Conservation (phyloP, 176 grass and related monocot species). For the Ampelocalamus luodianensis region DNA sequence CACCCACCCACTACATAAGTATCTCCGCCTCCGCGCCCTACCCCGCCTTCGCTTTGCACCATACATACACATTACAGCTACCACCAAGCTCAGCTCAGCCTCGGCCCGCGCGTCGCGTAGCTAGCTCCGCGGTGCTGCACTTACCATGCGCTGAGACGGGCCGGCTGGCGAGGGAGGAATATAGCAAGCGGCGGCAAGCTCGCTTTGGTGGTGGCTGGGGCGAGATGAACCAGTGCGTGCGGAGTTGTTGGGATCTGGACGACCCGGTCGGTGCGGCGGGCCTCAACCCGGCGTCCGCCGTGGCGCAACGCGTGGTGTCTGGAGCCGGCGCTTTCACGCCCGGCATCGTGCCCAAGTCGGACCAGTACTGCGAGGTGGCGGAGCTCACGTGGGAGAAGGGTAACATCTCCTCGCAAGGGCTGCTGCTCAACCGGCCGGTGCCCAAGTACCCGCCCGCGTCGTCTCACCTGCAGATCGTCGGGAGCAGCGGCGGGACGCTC, state of each 20-base stretch:
- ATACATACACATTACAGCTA: background rate
- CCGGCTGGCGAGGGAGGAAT: background rate
- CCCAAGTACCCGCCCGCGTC: slow-evolving; percentile 35
- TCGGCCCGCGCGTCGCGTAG: background rate
- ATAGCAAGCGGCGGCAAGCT: background rate
- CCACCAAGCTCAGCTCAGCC: background rate
- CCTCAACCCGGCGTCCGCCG: background rate
- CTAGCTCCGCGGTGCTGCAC: background rate
- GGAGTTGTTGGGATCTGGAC: slow-evolving; percentile 73
- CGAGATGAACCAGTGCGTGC: slow-evolving; percentile 85
- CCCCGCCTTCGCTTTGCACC: background rate
- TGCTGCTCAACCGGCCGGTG: slow-evolving; percentile 45
- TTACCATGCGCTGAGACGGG: background rate
- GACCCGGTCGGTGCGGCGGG: slow-evolving; percentile 24
- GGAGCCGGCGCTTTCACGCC: background rate
- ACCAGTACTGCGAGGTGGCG: slow-evolving; percentile 71
- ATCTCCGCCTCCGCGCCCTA: slow-evolving; percentile 31
- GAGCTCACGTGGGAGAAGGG: slow-evolving; percentile 94
- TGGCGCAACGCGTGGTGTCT: background rate
- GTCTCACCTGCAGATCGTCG: slow-evolving; percentile 32
- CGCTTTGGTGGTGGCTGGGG: background rate
- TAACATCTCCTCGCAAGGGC: slow-evolving; percentile 69
- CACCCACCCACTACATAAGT: slow-evolving; percentile 35
- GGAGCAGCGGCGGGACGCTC: slow-evolving; percentile 48
- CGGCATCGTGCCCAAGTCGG: slow-evolving; percentile 36